Evolutionary conservation across 805 yeast species (phyloP).

Genomic region (Candida fluviatilis): DNA sequence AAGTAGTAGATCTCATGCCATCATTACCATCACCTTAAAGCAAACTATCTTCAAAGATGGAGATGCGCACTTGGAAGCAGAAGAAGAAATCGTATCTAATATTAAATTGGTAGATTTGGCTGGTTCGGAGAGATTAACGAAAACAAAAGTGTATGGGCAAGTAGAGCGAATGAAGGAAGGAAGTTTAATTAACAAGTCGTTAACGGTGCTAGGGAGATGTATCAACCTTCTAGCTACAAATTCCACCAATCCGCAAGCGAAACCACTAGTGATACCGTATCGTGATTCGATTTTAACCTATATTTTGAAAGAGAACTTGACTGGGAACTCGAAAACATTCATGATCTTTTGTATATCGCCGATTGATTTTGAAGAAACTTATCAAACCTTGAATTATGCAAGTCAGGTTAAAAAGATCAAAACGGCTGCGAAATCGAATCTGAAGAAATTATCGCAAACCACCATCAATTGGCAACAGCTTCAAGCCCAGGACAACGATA

Average conservation of each 20-base stretch:
- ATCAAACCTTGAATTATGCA: constrained; percentile 75
- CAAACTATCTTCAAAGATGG: constrained; percentile 45
- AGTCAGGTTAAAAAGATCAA: constrained; percentile 68
- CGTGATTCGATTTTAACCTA: constrained; percentile 76
- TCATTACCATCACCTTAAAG: constrained; percentile 56
- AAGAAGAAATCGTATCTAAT: constrained; percentile 51
- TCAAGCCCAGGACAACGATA: constrained; percentile 20
- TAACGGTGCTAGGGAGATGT: constrained; percentile 75
- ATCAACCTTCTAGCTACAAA: constrained; percentile 46
- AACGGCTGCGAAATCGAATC: constrained; percentile 51
- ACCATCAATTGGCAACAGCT: constrained; percentile 32
- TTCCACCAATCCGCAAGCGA: constrained; percentile 12
- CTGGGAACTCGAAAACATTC: constrained; percentile 84
- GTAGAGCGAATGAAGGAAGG: constrained; percentile 66
- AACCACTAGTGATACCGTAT: constrained; percentile 52
- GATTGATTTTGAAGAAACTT: constrained; percentile 70
- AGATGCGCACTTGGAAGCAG: constrained; percentile 32
- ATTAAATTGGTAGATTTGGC: constrained; percentile 76
- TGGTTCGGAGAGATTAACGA: constrained; percentile 69
- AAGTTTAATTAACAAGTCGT: constrained; percentile 68
- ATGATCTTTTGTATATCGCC: constrained; percentile 88
- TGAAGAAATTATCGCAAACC: constrained; percentile 21
- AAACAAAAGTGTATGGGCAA: constrained; percentile 57
- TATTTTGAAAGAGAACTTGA: constrained; percentile 67
- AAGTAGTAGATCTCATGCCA: constrained; percentile 80